Conservation (phyloP, 1,284 basidiomycete genomes). For the Irpex sp. region DNA sequence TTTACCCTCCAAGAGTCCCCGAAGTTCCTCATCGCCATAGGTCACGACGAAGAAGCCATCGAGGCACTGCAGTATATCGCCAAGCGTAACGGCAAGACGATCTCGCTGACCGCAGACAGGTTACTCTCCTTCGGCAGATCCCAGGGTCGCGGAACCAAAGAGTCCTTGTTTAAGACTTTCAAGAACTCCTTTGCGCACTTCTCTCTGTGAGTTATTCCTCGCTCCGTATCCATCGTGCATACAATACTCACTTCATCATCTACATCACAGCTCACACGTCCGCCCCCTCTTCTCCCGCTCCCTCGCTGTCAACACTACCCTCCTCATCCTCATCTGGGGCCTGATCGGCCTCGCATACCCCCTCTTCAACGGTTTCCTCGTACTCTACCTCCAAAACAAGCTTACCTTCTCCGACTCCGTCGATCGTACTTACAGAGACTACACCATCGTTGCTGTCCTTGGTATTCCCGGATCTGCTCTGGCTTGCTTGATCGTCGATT, state of each 20-base stretch:
- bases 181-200: background rate
- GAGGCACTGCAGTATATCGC: slow-evolving; percentile 68
- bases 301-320: background rate
- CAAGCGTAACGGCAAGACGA: slow-evolving; percentile 55
- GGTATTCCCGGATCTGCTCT: slow-evolving; percentile 1
- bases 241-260: background rate
- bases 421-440: slow-evolving; percentile 1
- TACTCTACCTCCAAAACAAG: background rate
- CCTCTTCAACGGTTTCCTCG: slow-evolving; percentile 5
- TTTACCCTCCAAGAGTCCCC: slow-evolving; percentile 77
- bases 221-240: background rate
- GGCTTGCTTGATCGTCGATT: slow-evolving; percentile 2
- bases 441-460: background rate
- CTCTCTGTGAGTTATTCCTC: background rate
- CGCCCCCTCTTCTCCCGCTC: slow-evolving; percentile 1
- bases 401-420: background rate
- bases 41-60: slow-evolving; percentile 69
- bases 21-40: slow-evolving; percentile 72
- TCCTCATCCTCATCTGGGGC: background rate
- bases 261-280: background rate
- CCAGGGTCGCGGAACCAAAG: background rate
- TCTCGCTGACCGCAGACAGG: slow-evolving; percentile 45
- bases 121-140: slow-evolving; percentile 22
- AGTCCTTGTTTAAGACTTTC: background rate
- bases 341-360: slow-evolving; percentile 5